Evolutionary conservation across 768 basidiomycete species (phyloP), one percentile per base, ranked within the genome.

Genomic region (Bullera alba): DNA sequence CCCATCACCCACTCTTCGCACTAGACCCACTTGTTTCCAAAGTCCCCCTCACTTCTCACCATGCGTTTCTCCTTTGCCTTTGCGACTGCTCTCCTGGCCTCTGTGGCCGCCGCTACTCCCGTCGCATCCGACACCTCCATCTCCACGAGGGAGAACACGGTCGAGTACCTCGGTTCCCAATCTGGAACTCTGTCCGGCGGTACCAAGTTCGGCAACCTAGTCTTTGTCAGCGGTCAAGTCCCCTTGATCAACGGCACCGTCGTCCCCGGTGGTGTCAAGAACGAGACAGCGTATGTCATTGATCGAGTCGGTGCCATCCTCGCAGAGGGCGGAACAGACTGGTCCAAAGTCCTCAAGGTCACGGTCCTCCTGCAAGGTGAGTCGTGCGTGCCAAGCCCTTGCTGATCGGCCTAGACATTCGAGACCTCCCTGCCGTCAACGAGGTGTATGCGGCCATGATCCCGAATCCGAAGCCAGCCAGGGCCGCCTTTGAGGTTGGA

Each of bases 391-490:
- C 29, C 23, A 12, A 25, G 12, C 28, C 27, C 8, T 15, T n/a
- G 43, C 29, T 46, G 44, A 30, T 17, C 10, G 12, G 5, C 0
- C 14, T 23, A 52, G 54, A 60, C 35, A 53, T 60, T 43, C 48
- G 55, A 41, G 58, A 60, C 48, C 51, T 60, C 32, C 46, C 58
- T n/a, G 38, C 41, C 15, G 56, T 60, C 54, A 60, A 60, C 48
- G 54, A 53, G 26, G 58, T 53, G 16, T 60, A 60, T 45, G 38
- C 54, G 28, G 45, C 46, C 39, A 54, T 50, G 36, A 41, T 56
- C 7, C 54, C 54, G 7, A 37, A 51, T 28, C 54, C 54, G 14
- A 51, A 51, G 39, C 54, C 54, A n/a, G 54, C 54, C 22, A 49
- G 54, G 8, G 44, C 54, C 21, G 54, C 54, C 5, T 56, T 51